These are phyloP conservation scores for Ascochyta fabae DNA, from an alignment of 2,329 filamentous ascomycete genomes.

Conservation along the genomic window DNA sequence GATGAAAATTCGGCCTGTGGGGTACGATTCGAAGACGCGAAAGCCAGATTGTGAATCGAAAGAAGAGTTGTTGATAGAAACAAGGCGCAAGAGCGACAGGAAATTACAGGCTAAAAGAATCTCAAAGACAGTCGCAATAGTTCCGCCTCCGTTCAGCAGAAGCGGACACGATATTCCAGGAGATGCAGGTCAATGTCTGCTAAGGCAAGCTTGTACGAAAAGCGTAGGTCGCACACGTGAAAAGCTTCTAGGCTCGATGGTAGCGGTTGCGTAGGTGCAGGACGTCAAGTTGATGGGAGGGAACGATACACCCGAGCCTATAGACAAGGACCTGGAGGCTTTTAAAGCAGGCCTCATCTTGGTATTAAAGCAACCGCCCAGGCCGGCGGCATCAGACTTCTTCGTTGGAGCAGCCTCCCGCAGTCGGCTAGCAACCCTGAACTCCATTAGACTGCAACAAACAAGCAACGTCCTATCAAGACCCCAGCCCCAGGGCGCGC, in stretches of 20 bases:
- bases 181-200: constrained; percentile 2
- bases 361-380: constrained; percentile 12
- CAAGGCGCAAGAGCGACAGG: neutral
- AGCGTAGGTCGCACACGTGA: constrained; percentile 13
- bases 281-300: constrained; percentile 10
- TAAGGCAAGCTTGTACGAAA: constrained; percentile 11
- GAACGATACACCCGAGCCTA: constrained; percentile 23
- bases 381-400: constrained; percentile 1
- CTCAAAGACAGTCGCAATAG: neutral
- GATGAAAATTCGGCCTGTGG: neutral
- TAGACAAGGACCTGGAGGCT: constrained; percentile 20
- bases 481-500: constrained; percentile 1
- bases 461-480: constrained; percentile 3
- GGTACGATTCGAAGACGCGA: neutral
- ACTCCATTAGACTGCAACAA: neutral
- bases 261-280: constrained; percentile 3
- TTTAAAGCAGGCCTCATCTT: constrained; percentile 22
- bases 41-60: neutral
- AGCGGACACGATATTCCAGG: neutral
- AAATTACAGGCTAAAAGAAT: neutral
- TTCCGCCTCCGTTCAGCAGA: neutral
- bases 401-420: constrained; percentile 5
- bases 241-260: constrained; percentile 5
- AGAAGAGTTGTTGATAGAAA: neutral
- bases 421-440: neutral